Evolutionary conservation across 495 filamentous ascomycete species (phyloP).

Genomic region (Hypoxylon perforatum): DNA sequence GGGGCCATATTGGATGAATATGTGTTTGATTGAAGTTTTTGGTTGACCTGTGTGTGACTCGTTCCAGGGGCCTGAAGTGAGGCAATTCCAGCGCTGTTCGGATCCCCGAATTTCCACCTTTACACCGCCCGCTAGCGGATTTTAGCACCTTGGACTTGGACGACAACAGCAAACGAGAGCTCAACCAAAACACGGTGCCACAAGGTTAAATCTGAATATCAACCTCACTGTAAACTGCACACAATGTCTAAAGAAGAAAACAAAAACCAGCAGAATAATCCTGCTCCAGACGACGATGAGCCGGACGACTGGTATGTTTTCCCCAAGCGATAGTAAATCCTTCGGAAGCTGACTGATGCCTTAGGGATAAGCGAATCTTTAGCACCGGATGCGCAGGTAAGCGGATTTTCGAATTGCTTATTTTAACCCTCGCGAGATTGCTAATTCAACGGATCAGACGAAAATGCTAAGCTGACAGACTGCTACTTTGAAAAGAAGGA

Average conservation of each 20-base stretch:
- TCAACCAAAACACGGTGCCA: slow-evolving; percentile 8
- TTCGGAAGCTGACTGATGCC: slow-evolving; percentile 26
- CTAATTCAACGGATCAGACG: slow-evolving; percentile 61
- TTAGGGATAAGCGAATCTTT: slow-evolving; percentile 90
- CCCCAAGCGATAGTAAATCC: background rate
- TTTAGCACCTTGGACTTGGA: slow-evolving; percentile 18
- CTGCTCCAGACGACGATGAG: slow-evolving; percentile 77
- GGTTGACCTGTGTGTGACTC: background rate
- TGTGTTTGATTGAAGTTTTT: slow-evolving; percentile 1
- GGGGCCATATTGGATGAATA: slow-evolving; percentile 61
- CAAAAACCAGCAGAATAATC: slow-evolving; percentile 51
- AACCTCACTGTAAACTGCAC: background rate
- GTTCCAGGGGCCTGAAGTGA: slow-evolving; percentile 15
- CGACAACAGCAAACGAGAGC: slow-evolving; percentile 9
- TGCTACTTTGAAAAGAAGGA: slow-evolving; percentile 97
- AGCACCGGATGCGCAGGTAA: slow-evolving; percentile 93
- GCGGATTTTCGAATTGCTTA: slow-evolving; percentile 31
- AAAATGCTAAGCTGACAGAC: slow-evolving; percentile 91
- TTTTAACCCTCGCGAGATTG: slow-evolving; percentile 4
- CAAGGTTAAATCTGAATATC: background rate
- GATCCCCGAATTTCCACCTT: slow-evolving; percentile 34
- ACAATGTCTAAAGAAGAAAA: slow-evolving; percentile 65
- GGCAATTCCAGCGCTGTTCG: slow-evolving; percentile 18
- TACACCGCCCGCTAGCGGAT: slow-evolving; percentile 33
- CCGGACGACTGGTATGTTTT: slow-evolving; percentile 88